A percentile compares a stretch with the other conserved stretches of the same genome.
phyloP scores from a whole-genome alignment of 2,329 filamentous ascomycete species.

The Elsinoe fawcettii region DNA sequence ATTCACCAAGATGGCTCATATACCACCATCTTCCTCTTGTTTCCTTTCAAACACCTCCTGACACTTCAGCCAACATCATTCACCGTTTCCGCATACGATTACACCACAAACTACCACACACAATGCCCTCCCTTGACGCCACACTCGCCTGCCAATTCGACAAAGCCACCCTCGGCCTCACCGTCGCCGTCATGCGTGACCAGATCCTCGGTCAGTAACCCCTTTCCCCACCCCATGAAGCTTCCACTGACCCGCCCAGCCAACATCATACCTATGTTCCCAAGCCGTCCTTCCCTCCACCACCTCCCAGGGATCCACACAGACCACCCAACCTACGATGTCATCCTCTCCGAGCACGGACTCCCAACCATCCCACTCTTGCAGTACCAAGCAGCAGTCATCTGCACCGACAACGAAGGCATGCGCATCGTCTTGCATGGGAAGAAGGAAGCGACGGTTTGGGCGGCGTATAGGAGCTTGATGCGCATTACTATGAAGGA shows the following conservation, averaged over 20 bases:
- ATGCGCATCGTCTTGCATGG: conserved; percentile 3
- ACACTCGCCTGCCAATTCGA: conserved; percentile 11
- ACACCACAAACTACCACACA: conserved; percentile 31
- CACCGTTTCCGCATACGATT: conserved; percentile 21
- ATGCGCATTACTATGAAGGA: conserved; percentile 11
- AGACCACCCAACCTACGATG: neutral
- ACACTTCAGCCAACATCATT: neutral
- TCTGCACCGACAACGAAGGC: neutral
- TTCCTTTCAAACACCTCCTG: neutral
- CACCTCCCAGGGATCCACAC: neutral
- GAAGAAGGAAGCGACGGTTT: conserved; percentile 6
- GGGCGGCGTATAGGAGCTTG: conserved; percentile 7
- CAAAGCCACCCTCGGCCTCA: conserved; percentile 13
- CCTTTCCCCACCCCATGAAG: neutral
- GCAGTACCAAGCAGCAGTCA: conserved; percentile 2
- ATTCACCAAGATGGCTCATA: neutral
- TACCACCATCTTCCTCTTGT: neutral
- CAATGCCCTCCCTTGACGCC: conserved; percentile 40
- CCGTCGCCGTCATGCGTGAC: conserved; percentile 10
- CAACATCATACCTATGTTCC: neutral
- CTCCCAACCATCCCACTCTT: neutral
- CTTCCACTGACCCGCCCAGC: neutral
- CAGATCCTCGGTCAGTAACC: conserved; percentile 7
- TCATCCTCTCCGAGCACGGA: conserved; percentile 11
- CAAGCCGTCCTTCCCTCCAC: neutral